Conservation (phyloP, 345 rosid species). For the Garcia nutans region DNA sequence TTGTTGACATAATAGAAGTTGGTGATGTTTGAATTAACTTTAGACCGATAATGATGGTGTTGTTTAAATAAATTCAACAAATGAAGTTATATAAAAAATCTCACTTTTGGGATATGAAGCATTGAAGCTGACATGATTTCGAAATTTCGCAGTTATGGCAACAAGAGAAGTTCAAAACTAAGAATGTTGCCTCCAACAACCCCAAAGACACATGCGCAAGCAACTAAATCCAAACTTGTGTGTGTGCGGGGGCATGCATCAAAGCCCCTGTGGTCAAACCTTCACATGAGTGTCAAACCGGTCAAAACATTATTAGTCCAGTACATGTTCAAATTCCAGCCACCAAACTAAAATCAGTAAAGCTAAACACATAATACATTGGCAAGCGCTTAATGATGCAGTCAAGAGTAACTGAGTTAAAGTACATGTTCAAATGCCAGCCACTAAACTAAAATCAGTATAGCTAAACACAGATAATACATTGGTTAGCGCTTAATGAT, state of each 20-base stretch:
- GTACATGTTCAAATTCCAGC: background rate
- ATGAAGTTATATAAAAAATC: too few species aligned
- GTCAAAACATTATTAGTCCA: background rate
- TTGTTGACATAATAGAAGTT: background rate
- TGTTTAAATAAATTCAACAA: too few species aligned
- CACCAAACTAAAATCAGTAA: background rate
- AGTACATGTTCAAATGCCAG: background rate
- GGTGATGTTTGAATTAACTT: background rate
- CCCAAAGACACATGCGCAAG: background rate
- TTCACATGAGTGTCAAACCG: background rate
- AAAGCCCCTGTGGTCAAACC: background rate
- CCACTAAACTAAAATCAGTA: background rate
- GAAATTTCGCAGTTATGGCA: too few species aligned
- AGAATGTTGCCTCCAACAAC: background rate
- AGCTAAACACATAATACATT: background rate
- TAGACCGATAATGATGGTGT: too few species aligned
- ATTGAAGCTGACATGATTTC: background rate
- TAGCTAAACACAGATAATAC: background rate
- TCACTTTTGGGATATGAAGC: background rate
- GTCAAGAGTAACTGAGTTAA: background rate
- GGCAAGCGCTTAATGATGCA: background rate
- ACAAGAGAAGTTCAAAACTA: too few species aligned
- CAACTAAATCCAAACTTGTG: background rate
- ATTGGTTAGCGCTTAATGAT: background rate
- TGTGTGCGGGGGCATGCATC: background rate